These are phyloP conservation scores for Brassica carinata DNA, from an alignment of 345 rosid species.

Conservation along the genomic window DNA sequence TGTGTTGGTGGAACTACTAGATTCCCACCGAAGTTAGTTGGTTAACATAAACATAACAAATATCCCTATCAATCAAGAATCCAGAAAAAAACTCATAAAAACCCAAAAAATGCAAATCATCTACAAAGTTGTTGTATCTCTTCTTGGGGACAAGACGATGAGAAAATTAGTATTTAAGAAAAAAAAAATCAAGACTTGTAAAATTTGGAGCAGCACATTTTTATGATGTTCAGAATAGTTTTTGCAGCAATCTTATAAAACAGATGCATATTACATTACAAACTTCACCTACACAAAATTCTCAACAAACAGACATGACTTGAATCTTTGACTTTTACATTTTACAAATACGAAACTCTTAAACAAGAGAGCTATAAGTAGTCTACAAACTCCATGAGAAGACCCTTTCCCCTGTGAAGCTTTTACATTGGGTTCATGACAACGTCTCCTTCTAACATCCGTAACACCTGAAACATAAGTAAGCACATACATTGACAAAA, in stretches of 20 bases:
- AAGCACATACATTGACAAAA: neutral
- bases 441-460: conserved; percentile 77
- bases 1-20: too few species aligned
- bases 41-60: too few species aligned
- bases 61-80: too few species aligned
- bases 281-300: conserved; percentile 11
- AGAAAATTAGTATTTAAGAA: neutral
- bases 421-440: conserved; percentile 44
- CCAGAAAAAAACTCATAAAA: neutral
- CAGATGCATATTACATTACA: neutral
- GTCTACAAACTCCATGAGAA: conserved; percentile 24
- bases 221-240: neutral
- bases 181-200: neutral
- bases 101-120: neutral
- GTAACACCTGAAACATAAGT: conserved; percentile 53
- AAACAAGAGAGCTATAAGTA: conserved; percentile 13
- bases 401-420: conserved; percentile 14
- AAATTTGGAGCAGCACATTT: neutral
- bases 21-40: too few species aligned
- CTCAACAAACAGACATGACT: conserved; percentile 15
- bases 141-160: neutral
- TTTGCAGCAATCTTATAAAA: neutral
- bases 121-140: neutral
- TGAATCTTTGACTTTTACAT: conserved; percentile 19
- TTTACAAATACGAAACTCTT: conserved; percentile 9